phyloP scores from a whole-genome alignment of 129 eudicot species.

The Flaveria sonorensis region DNA sequence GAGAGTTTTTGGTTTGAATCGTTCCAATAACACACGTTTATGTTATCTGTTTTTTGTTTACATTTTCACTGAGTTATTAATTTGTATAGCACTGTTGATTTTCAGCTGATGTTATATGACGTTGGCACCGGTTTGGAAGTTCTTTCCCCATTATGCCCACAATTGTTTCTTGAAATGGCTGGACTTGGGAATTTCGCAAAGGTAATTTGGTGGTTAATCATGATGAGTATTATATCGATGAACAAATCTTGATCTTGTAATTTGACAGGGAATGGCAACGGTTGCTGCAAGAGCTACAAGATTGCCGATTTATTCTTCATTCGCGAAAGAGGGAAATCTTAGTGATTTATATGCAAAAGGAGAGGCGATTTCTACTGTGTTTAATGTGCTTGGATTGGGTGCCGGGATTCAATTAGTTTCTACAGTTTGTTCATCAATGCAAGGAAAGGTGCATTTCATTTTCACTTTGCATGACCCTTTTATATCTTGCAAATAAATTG shows the following conservation, averaged over 20 bases:
- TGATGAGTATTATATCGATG: not conserved
- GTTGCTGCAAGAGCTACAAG: conserved; percentile 99
- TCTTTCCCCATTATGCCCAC: conserved; percentile 44
- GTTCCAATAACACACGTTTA: not conserved
- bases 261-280: conserved; percentile 49
- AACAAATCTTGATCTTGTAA: not conserved
- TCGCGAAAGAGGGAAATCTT: conserved; percentile 97
- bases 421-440: conserved; percentile 44
- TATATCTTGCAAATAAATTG: not conserved
- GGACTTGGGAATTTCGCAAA: conserved; percentile 50
- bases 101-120: conserved; percentile 92
- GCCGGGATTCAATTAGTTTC: conserved; percentile 45
- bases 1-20: conserved; percentile 77
- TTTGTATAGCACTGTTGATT: not conserved
- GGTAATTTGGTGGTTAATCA: conserved; percentile 25
- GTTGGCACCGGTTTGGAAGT: conserved; percentile 70
- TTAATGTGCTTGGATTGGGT: conserved; percentile 53
- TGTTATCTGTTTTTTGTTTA: not conserved
- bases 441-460: conserved; percentile 38
- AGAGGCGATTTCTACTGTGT: conserved; percentile 93
- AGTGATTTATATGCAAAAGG: conserved; percentile 98
- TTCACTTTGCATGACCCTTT: not conserved
- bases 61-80: not conserved
- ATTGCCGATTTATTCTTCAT: conserved; percentile 94
- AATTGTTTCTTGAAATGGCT: conserved; percentile 44